Base-by-base conservation (phyloP, 1,284 basidiomycete genomes). In the Coniferiporia weirii region DNA sequence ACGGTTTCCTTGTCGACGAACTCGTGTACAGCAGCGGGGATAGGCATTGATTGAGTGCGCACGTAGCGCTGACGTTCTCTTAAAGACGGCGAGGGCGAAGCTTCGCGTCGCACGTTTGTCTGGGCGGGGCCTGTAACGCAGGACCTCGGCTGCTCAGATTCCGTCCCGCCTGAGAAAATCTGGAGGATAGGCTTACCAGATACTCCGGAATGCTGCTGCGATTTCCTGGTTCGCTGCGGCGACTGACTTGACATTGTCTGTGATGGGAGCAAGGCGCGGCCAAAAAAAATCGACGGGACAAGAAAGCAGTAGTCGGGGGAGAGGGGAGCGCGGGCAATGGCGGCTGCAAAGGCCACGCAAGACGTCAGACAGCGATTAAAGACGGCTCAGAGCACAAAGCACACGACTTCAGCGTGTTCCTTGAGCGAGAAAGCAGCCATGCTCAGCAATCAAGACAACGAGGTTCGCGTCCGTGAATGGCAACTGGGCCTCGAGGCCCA, bases 41-140 rank as follows among this genome's bases (percentile, higher is more conserved):
- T 71, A 59, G 84, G 81, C 75, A 87, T 76, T 0, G 84, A 84
- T 64, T 83, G 79, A 1, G 82, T 68, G 65, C 87, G 86, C 32
- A 77, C 68, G 17, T 81, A 74, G 46, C 87, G 77, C 62, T 79
- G 77, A 65, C 82, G 76, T 62, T 86, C 81, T 54, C 80, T 79
- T 66, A 80, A 76, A 32, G 81, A 77, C 40, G 87, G 87, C 2
- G 87, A 88, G 43, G 82, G 83, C 36, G 87, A 87, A 64, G 79
- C 76, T 66, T 89, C 86, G 59, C 85, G 79, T 10, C 61, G 61
- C 45, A 59, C 57, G 52, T 35, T 50, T 36, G 56, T 20, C 38
- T 52, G 51, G 2, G 49, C 46, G 50, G 59, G 27, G 20, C 51
- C 59, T 57, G 51, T 48, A 56, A 27, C 17, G 13, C 15, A 17